Base-by-base conservation (phyloP, 495 filamentous ascomycete genomes). In the Penicillium chermesinum region DNA sequence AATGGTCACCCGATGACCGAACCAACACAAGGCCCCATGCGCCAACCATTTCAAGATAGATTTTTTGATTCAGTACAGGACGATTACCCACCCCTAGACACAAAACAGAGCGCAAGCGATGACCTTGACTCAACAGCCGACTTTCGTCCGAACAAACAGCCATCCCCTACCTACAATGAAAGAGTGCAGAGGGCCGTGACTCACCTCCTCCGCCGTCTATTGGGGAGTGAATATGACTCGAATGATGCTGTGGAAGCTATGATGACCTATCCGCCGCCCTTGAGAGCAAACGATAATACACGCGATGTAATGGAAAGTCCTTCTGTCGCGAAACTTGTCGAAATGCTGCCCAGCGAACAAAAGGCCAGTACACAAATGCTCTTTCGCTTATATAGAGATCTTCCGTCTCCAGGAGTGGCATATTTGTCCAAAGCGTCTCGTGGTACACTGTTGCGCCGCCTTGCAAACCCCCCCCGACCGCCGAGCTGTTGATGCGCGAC, bases 361-460 rank as follows among this genome's bases (percentile, higher is more conserved):
- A 71, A 66, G 3, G 34, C 42, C 41, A 69, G 79, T 2, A 79
- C 78, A 20, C 70, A 79, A 32, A 60, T 77, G 30, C 58, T 88
- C 15, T 88, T 79, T 55, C 53, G 72, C 34, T 59, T 78, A 3
- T 91, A 90, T 65, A 70, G 70, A 54, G 61, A 68, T 9, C 70
- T 89, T 10, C 84, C 84, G 13, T 49, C 58, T 2, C 89, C 87
- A 0, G 81, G 87, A 22, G 73, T 87, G n/a, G 65, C 78, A 2
- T 77, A 83, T 46, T 67, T 98, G 2, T 67, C 76, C 3, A 65
- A 77, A 19, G 59, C 63, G 4, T 67, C 76, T 0, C 78, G 89
- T 12, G 81, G 83, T 41, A 63, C 64, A 19, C 73, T 96, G n/a
- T 67, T 95, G 43, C 76, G 75, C 16, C 77, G 77, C 44, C 74